phyloP scores from a whole-genome alignment of 257 asterid genomes.

The Oldenlandia corymbosa region DNA sequence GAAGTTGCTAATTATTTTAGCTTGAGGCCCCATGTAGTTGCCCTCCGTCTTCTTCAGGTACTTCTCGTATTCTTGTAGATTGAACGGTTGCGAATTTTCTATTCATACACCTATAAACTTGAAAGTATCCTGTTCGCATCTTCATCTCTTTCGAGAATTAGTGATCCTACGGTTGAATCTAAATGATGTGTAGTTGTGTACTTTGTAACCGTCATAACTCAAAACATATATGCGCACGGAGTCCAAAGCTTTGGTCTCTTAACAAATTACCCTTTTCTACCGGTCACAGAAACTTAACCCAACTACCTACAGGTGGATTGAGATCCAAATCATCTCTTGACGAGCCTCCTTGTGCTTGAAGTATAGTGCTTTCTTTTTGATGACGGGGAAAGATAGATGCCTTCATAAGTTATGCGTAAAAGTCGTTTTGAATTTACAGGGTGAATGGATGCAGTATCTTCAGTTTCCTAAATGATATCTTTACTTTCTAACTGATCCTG shows the following conservation, averaged over 20 bases:
- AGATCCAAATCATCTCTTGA: not conserved
- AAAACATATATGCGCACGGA: too few species aligned
- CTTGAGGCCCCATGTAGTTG: constrained; percentile 87
- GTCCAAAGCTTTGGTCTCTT: too few species aligned
- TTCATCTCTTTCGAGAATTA: not conserved
- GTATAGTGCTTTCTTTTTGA: not conserved
- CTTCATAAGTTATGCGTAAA: not conserved
- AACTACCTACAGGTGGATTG: not conserved
- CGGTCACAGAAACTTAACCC: not conserved
- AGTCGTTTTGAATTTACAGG: not conserved
- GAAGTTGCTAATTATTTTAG: constrained; percentile 62
- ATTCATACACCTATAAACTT: not conserved
- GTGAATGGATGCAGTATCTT: not conserved
- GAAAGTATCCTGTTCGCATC: not conserved
- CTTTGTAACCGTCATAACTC: too few species aligned
- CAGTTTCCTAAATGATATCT: too few species aligned
- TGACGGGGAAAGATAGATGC: not conserved
- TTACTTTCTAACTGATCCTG: not conserved
- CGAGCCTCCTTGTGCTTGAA: not conserved
- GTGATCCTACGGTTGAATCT: not conserved
- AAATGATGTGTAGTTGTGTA: not conserved
- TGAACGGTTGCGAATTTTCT: constrained; percentile 4
- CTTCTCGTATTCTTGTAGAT: constrained; percentile 4
- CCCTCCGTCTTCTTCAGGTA: constrained; percentile 88
- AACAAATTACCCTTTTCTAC: not conserved